phyloP scores from a whole-genome alignment of 2,329 filamentous ascomycete species.

The Aspergillus hortae region DNA sequence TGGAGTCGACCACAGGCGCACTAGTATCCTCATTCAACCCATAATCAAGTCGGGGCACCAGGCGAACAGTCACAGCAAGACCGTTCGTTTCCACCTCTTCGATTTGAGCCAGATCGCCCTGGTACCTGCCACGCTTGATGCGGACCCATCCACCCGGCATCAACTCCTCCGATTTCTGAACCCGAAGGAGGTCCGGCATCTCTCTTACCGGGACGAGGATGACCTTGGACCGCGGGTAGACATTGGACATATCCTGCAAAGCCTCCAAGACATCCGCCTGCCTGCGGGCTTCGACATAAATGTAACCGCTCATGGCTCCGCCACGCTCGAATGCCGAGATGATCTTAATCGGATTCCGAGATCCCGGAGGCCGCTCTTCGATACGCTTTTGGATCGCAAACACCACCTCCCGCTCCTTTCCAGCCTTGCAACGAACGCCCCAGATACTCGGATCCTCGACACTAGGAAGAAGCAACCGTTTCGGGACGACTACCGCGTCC shows the following conservation, averaged over 20 bases:
- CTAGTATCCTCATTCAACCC: conserved; percentile 76
- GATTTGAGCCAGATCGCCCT: conserved; percentile 85
- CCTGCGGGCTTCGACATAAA: conserved; percentile 89
- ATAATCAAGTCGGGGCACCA: conserved; percentile 90
- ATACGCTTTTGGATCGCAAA: conserved; percentile 85
- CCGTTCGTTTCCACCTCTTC: conserved; percentile 91
- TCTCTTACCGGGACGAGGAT: conserved; percentile 92
- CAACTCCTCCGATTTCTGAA: conserved; percentile 79
- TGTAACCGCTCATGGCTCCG: conserved; percentile 83
- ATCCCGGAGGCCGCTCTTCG: conserved; percentile 68
- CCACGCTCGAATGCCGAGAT: conserved; percentile 90
- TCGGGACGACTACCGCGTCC: conserved; percentile 76
- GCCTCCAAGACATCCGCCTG: conserved; percentile 82
- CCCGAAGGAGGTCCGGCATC: conserved; percentile 92
- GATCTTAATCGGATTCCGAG: conserved; percentile 77
- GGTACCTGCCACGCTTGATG: conserved; percentile 76
- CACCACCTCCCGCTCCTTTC: conserved; percentile 90
- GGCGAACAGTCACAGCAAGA: conserved; percentile 77
- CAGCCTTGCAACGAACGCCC: conserved; percentile 88
- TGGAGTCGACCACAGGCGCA: conserved; percentile 55
- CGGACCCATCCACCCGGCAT: conserved; percentile 90
- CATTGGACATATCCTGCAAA: conserved; percentile 79
- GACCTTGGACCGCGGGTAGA: conserved; percentile 84
- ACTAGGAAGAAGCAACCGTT: conserved; percentile 81
- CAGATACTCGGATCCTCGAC: conserved; percentile 96